Base-by-base conservation (phyloP, 306 rosid species). In the Leucaena leucocephala region DNA sequence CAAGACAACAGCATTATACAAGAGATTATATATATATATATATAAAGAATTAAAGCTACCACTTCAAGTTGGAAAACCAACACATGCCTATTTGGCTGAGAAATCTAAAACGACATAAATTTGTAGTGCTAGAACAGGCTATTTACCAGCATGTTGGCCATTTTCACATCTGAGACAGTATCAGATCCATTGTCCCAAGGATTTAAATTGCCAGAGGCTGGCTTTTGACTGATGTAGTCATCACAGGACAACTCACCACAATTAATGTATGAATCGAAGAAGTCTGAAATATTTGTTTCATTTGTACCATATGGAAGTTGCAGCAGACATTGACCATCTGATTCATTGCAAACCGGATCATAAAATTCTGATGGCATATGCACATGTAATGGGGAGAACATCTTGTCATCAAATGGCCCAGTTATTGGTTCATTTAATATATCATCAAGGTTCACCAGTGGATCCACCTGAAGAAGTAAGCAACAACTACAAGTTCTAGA, bases 341-440 rank as follows among this genome's bases (percentile, higher is more conserved):
- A 50, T 55, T 65, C 84, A 66, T 50, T 74, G 83, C 76, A 70
- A 45, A 55, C 73, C 36, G 87, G 68, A 70, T 66, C 84, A 74
- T 63, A 72, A 50, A 68, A 48, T 66, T 88, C 88, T 3, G 81
- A 66, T 16, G 75, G 90, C 88, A 86, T 54, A 81, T 86, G 93
- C 7, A 61, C 27, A 82, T 80, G 88, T 73, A 49, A 44, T 7
- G 98, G 97, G 65, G 97, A 85, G 82, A 88, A 88, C 15, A 87
- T 34, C 42, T 71, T 87, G 81, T 81, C 84, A 70, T 89, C 90
- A 36, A 78, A 50, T 43, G 82, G 71, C 82, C 78, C 82, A 2
- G 49, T 68, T 44, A 22, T 84, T 14, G 81, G 83, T 59, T 82
- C 90, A 80, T 15, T 69, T 49, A 43, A 72, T 10, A 78, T 76